Evolutionary conservation across 306 rosid genomes (phyloP).

Genomic region (Medicago arabica): DNA sequence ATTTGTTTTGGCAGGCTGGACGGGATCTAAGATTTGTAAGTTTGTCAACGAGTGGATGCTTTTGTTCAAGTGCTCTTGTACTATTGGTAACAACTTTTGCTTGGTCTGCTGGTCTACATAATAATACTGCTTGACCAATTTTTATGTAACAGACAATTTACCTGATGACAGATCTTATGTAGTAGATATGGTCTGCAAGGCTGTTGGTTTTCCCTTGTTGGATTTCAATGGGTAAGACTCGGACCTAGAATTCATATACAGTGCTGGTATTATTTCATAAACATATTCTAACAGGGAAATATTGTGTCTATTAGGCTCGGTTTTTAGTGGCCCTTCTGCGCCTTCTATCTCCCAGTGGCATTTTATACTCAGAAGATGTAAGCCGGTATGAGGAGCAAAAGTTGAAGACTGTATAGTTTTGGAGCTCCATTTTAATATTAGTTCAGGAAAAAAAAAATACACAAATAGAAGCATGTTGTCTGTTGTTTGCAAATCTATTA

Average conservation of each 20-base stretch:
- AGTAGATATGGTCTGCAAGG: slow-evolving; percentile 71
- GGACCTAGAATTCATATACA: slow-evolving; percentile 27
- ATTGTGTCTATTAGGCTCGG: slow-evolving; percentile 47
- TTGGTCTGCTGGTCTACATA: slow-evolving; percentile 18
- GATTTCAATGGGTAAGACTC: slow-evolving; percentile 82
- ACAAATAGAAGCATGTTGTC: slow-evolving; percentile 28
- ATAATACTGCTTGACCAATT: slow-evolving; percentile 32
- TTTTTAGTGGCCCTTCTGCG: slow-evolving; percentile 63
- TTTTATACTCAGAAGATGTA: slow-evolving; percentile 57
- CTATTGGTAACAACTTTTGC: slow-evolving; percentile 55
- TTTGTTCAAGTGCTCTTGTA: slow-evolving; percentile 58
- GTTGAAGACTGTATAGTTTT: slow-evolving; percentile 50
- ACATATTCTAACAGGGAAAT: slow-evolving; percentile 33
- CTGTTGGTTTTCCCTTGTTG: slow-evolving; percentile 70
- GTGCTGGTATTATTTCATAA: slow-evolving; percentile 26
- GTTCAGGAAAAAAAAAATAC: neutral
- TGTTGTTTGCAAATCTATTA: neutral
- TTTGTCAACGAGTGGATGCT: slow-evolving; percentile 74
- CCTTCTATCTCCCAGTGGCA: slow-evolving; percentile 64
- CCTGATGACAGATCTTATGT: slow-evolving; percentile 54
- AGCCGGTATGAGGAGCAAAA: slow-evolving; percentile 44
- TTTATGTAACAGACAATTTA: slow-evolving; percentile 18
- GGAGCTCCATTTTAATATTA: slow-evolving; percentile 27
- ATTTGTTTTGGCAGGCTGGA: slow-evolving; percentile 69
- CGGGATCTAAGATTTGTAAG: slow-evolving; percentile 77